Conservation (phyloP, 768 basidiomycete species). For the Trametes villosa region DNA sequence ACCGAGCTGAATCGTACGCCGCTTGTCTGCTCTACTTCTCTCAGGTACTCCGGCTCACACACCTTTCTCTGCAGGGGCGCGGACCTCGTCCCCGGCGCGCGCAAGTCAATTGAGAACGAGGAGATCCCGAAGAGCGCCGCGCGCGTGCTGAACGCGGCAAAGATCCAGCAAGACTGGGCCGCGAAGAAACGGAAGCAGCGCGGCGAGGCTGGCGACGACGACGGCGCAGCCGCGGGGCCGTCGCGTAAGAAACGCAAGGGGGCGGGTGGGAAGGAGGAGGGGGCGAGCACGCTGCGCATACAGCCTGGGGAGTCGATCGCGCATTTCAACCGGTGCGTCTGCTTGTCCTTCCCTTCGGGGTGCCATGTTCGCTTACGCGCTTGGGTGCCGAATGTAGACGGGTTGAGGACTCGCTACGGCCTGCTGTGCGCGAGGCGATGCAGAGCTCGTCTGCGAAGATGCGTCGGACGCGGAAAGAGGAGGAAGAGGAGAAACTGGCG, state of each 20-base stretch:
- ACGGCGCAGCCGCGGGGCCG: conserved; percentile 21
- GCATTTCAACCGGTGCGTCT: conserved; percentile 73
- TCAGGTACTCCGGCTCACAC: not conserved
- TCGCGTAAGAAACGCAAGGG: conserved; percentile 36
- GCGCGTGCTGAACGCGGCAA: conserved; percentile 66
- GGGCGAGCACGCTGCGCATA: conserved; percentile 45
- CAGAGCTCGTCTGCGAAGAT: conserved; percentile 56
- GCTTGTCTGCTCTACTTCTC: not conserved
- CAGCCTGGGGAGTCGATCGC: conserved; percentile 71
- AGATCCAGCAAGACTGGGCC: conserved; percentile 59
- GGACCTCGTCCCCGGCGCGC: conserved; percentile 27
- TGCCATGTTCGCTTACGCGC: not conserved
- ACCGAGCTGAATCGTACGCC: conserved; percentile 34
- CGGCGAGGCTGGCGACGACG: conserved; percentile 16
- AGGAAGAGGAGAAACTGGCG: not conserved
- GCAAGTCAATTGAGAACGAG: conserved; percentile 47
- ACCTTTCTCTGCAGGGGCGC: conserved; percentile 22
- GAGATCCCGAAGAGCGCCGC: conserved; percentile 69
- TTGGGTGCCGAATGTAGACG: conserved; percentile 48
- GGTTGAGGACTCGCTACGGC: conserved; percentile 74
- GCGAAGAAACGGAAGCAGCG: conserved; percentile 44
- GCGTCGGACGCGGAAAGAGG: conserved; percentile 49
- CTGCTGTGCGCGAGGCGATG: conserved; percentile 62
- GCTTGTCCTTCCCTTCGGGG: not conserved
- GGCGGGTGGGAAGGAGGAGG: conserved; percentile 1